Percentiles rank a stretch among this genome's conserved stretches.
phyloP scores from a whole-genome alignment of 192 early-diverging fungal species.

The Coemansia sp. region DNA sequence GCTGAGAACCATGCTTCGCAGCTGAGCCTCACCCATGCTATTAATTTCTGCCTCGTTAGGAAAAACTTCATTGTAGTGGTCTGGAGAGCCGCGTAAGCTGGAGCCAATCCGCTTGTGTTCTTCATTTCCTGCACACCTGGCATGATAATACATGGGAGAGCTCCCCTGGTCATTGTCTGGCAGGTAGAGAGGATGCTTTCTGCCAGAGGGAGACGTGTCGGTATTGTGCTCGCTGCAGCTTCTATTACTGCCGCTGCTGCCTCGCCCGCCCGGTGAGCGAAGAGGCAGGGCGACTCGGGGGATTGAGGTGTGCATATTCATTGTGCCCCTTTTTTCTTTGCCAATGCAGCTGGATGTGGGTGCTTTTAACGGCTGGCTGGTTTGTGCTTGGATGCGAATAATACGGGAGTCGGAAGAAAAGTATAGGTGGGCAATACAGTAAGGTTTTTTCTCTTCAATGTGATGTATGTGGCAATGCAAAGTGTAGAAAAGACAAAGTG shows the following conservation, averaged over 20 bases:
- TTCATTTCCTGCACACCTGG: slow-evolving; percentile 17
- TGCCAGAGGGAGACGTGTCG: slow-evolving; percentile 1
- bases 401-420: too few relatives aligned
- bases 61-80: slow-evolving; percentile 10
- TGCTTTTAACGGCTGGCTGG: too few relatives aligned
- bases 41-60: slow-evolving; percentile 45
- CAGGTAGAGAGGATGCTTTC: slow-evolving; percentile 1
- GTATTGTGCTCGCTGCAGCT: slow-evolving; percentile 1
- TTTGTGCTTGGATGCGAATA: too few relatives aligned
- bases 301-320: slow-evolving; percentile 23
- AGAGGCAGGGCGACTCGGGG: slow-evolving; percentile 14
- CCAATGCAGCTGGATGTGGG: too few relatives aligned
- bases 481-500: too few relatives aligned
- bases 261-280: slow-evolving; percentile 7
- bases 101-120: slow-evolving; percentile 7
- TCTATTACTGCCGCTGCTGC: not conserved
- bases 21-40: slow-evolving; percentile 44
- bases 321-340: too few relatives aligned
- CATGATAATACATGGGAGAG: slow-evolving; percentile 23
- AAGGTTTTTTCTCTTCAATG: too few relatives aligned
- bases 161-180: slow-evolving; percentile 7
- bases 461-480: too few relatives aligned
- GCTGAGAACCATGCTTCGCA: slow-evolving; percentile 23
- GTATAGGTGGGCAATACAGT: too few relatives aligned
- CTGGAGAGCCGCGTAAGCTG: not conserved